Conservation (phyloP, 768 basidiomycete genomes). For the Pulveroboletus sp. region DNA sequence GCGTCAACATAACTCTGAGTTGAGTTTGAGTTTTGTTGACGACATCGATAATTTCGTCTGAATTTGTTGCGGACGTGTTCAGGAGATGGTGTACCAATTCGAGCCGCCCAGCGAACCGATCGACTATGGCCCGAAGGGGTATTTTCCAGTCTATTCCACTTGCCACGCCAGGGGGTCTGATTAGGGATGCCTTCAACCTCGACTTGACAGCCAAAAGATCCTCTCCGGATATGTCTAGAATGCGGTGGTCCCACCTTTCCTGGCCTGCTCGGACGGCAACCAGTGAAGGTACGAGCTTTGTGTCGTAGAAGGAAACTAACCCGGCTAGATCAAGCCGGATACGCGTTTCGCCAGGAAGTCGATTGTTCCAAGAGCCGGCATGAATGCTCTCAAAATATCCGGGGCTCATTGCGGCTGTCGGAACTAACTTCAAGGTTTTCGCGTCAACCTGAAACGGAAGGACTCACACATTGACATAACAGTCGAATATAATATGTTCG, state of each 20-base stretch:
- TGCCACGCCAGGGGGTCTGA: slow-evolving; percentile 12
- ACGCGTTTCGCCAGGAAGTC: slow-evolving; percentile 36
- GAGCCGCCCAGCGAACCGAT: slow-evolving; percentile 32
- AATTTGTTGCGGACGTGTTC: slow-evolving; percentile 4
- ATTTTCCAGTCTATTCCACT: slow-evolving; percentile 37
- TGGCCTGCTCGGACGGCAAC: slow-evolving; percentile 19
- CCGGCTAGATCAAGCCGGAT: slow-evolving; percentile 33
- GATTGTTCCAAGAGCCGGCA: slow-evolving; percentile 32
- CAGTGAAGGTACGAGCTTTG: slow-evolving; percentile 29
- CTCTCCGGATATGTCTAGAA: slow-evolving; percentile 18
- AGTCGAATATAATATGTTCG: background rate
- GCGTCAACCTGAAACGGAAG: no score
- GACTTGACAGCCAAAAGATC: slow-evolving; percentile 17
- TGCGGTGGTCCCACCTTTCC: slow-evolving; percentile 32
- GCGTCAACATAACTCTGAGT: slow-evolving; percentile 25
- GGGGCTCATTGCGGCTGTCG: no score
- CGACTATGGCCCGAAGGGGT: slow-evolving; percentile 26
- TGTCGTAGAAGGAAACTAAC: slow-evolving; percentile 39
- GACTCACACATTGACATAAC: no score
- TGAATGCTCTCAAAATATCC: slow-evolving; percentile 6
- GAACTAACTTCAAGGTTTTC: no score
- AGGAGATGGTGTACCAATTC: slow-evolving; percentile 26
- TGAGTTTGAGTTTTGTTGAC: slow-evolving; percentile 18
- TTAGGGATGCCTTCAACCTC: slow-evolving; percentile 2
- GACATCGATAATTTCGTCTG: slow-evolving; percentile 1